These are phyloP conservation scores for Rhizomucor miehei DNA, from an alignment of 371 early-diverging fungal species.

Conservation along the genomic window DNA sequence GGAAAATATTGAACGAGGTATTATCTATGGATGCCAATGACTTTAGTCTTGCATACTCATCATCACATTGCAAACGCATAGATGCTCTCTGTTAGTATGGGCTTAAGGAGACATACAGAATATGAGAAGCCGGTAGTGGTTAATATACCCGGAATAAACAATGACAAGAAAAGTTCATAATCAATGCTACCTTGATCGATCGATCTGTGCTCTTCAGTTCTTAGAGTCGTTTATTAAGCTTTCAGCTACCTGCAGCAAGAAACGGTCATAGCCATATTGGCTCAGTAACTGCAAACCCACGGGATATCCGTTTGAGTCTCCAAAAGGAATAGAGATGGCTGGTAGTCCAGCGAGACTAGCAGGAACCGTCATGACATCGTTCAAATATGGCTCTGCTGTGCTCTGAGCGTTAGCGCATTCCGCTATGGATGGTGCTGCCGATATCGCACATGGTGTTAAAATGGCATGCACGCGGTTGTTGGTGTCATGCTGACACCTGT, in stretches of 20 bases:
- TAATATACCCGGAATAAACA: no score
- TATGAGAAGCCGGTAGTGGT: not conserved
- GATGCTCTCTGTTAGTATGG: slow-evolving; percentile 54
- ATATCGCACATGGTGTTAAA: slow-evolving; percentile 70
- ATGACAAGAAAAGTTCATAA: no score
- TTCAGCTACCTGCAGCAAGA: slow-evolving; percentile 44
- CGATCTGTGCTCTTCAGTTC: no score
- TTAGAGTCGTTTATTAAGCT: not conserved
- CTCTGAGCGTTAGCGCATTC: slow-evolving; percentile 25
- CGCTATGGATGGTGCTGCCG: slow-evolving; percentile 58
- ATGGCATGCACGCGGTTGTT: slow-evolving; percentile 60
- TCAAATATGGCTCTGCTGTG: slow-evolving; percentile 52
- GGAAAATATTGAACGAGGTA: slow-evolving; percentile 51
- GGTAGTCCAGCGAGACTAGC: slow-evolving; percentile 84
- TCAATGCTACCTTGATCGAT: no score
- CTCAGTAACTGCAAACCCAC: slow-evolving; percentile 81
- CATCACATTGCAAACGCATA: not conserved
- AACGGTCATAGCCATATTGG: slow-evolving; percentile 79
- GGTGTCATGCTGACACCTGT: not conserved
- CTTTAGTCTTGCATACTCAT: not conserved
- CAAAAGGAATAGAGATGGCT: slow-evolving; percentile 66
- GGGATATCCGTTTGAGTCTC: slow-evolving; percentile 49
- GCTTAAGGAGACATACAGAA: slow-evolving; percentile 43
- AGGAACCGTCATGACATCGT: slow-evolving; percentile 90
- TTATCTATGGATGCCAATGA: not conserved